A percentile compares a stretch with the other conserved stretches of the same genome.
Evolutionary conservation across 108 stramenopile species (phyloP).

Genomic region (Mayamaea pseudoterrestris): DNA sequence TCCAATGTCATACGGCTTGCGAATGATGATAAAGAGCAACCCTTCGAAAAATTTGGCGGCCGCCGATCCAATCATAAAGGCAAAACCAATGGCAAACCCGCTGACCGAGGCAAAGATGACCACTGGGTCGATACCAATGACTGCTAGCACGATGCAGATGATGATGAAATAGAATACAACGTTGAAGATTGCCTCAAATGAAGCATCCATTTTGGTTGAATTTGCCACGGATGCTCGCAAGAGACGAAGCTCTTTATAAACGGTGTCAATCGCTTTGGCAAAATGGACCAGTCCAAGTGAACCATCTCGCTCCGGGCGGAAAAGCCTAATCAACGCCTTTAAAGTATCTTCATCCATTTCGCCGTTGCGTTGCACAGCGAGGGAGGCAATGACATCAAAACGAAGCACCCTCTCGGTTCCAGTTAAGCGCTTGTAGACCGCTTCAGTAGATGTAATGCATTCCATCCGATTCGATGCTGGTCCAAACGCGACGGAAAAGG

Average conservation of each 20-base stretch:
- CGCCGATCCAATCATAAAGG: constrained; percentile 46
- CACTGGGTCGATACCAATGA: constrained; percentile 29
- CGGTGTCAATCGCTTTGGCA: constrained; percentile 30
- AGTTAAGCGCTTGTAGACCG: not conserved
- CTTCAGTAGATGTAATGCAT: not conserved
- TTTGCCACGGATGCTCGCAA: constrained; percentile 50
- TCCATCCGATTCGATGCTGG: not conserved
- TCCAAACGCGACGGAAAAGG: not conserved
- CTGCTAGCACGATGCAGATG: constrained; percentile 23
- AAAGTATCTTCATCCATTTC: constrained; percentile 28
- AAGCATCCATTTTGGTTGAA: constrained; percentile 44
- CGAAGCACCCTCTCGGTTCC: constrained; percentile 17
- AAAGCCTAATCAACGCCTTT: constrained; percentile 37
- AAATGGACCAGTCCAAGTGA: constrained; percentile 44
- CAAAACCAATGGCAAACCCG: constrained; percentile 27
- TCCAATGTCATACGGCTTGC: constrained; percentile 64
- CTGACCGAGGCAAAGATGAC: constrained; percentile 28
- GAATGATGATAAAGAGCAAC: constrained; percentile 40
- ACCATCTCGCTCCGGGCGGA: constrained; percentile 41
- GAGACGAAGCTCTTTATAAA: constrained; percentile 54
- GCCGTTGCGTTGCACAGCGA: constrained; percentile 26
- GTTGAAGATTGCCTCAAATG: constrained; percentile 31
- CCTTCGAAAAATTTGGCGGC: constrained; percentile 61
- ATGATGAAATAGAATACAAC: constrained; percentile 33
- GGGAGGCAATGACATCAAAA: constrained; percentile 36